Percentiles rank a stretch among this genome's conserved stretches.
Conservation (phyloP, 1,284 basidiomycete genomes). For the Tranzscheliella williamsii region DNA sequence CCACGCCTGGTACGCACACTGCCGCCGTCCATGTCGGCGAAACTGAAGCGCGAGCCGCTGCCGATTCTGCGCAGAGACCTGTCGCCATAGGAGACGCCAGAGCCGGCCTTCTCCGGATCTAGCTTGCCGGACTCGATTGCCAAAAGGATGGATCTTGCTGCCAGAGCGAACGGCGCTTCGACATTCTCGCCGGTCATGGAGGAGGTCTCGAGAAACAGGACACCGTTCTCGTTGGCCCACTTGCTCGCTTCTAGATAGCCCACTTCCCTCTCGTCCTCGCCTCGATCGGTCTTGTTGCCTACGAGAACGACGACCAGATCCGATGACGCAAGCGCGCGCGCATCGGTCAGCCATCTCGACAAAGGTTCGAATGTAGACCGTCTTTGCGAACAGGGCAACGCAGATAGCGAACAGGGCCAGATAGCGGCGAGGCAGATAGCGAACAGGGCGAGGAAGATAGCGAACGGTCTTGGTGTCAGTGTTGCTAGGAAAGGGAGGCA, state of each 20-base stretch:
- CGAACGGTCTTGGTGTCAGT: too few relatives aligned
- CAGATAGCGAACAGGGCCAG: not conserved
- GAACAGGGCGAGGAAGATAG: too few relatives aligned
- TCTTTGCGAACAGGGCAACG: slow-evolving; percentile 25
- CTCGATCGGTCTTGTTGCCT: slow-evolving; percentile 91
- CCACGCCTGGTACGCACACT: slow-evolving; percentile 8
- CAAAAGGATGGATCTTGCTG: slow-evolving; percentile 85
- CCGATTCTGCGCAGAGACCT: slow-evolving; percentile 68
- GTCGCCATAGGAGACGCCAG: slow-evolving; percentile 94
- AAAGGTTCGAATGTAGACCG: slow-evolving; percentile 73
- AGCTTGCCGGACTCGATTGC: slow-evolving; percentile 87
- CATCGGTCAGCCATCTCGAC: slow-evolving; percentile 86
- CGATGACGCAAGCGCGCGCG: slow-evolving; percentile 80
- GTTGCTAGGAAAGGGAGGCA: too few relatives aligned
- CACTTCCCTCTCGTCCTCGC: slow-evolving; percentile 84
- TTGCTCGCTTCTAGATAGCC: slow-evolving; percentile 89
- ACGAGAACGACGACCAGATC: slow-evolving; percentile 88
- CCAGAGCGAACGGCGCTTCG: slow-evolving; percentile 86
- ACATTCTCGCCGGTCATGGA: slow-evolving; percentile 91
- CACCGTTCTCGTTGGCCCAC: slow-evolving; percentile 89
- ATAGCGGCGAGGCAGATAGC: too few relatives aligned
- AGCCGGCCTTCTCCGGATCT: slow-evolving; percentile 89
- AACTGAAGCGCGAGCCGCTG: slow-evolving; percentile 40
- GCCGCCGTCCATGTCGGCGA: slow-evolving; percentile 41
- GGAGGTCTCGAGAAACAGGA: slow-evolving; percentile 81